Conservation (phyloP, 1,284 basidiomycete genomes). For the Bjerkandera adusta region DNA sequence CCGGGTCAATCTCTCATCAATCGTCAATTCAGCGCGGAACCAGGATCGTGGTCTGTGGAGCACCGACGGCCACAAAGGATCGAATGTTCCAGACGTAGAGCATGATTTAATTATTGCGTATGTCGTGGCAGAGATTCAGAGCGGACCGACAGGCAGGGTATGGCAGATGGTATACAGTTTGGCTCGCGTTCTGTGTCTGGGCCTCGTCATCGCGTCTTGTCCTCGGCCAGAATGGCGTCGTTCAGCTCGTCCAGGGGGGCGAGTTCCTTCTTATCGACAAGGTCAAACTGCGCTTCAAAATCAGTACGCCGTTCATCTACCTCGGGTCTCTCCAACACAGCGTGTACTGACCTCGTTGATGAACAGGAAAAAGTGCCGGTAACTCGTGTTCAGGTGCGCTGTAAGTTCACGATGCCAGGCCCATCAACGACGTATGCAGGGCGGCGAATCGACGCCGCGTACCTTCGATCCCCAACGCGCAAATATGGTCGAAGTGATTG, state of each 20-base stretch:
- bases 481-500: conserved; percentile 99
- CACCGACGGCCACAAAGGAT: too few species aligned
- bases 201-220: conserved; percentile 50
- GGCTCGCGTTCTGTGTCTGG: too few species aligned
- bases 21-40: too few species aligned
- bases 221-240: conserved; percentile 89
- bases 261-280: conserved; percentile 97
- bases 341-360: conserved; percentile 76
- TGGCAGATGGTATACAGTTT: not conserved
- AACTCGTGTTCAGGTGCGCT: conserved; percentile 99
- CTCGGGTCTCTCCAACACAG: not conserved
- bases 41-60: too few species aligned
- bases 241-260: conserved; percentile 96
- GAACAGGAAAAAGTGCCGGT: conserved; percentile 97
- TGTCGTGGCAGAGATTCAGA: too few species aligned
- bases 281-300: conserved; percentile 69
- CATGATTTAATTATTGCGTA: too few species aligned
- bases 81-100: too few species aligned
- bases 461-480: conserved; percentile 98
- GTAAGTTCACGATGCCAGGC: conserved; percentile 4
- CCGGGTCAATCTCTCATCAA: too few species aligned
- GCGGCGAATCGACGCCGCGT: conserved; percentile 16
- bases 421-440: not conserved
- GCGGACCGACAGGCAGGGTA: not conserved
- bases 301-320: conserved; percentile 5